phyloP scores from a whole-genome alignment of 805 yeast species.

The Spathaspora girioi region DNA sequence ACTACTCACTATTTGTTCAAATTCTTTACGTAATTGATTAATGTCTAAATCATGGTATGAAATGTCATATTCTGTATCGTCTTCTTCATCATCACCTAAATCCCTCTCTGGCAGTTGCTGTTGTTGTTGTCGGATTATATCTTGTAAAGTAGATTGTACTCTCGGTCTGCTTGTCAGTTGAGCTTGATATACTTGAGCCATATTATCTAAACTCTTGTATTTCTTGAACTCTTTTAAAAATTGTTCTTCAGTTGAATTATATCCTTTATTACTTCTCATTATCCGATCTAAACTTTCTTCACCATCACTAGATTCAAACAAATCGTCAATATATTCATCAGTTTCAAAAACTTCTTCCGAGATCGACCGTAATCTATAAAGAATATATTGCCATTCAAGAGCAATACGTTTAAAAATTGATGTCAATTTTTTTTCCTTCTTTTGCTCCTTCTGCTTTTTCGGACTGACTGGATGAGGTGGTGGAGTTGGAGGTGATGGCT shows the following conservation, averaged over 20 bases:
- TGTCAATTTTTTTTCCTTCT: constrained; percentile 12
- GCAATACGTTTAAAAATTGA: constrained; percentile 36
- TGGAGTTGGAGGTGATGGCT: background rate
- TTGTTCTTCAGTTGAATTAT: constrained; percentile 24
- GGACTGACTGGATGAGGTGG: constrained; percentile 1
- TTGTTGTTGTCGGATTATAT: constrained; percentile 7
- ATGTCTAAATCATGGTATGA: constrained; percentile 24
- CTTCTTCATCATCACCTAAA: constrained; percentile 9
- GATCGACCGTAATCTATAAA: constrained; percentile 31
- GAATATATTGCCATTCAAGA: constrained; percentile 33
- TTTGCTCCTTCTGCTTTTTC: background rate
- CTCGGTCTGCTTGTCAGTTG: background rate
- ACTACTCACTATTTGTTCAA: constrained; percentile 14
- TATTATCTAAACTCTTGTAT: constrained; percentile 28
- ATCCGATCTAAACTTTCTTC: constrained; percentile 26
- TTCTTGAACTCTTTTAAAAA: constrained; percentile 31
- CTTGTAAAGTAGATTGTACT: constrained; percentile 6
- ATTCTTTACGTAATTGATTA: constrained; percentile 24
- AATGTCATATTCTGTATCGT: constrained; percentile 5
- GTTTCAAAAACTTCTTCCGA: constrained; percentile 48
- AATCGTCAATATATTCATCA: constrained; percentile 44
- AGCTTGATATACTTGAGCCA: constrained; percentile 15
- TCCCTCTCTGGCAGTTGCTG: background rate
- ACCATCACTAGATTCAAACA: constrained; percentile 42
- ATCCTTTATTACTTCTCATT: constrained; percentile 14